Conservation (phyloP, 2,329 filamentous ascomycete genomes). For the Seiridium unicorne region DNA sequence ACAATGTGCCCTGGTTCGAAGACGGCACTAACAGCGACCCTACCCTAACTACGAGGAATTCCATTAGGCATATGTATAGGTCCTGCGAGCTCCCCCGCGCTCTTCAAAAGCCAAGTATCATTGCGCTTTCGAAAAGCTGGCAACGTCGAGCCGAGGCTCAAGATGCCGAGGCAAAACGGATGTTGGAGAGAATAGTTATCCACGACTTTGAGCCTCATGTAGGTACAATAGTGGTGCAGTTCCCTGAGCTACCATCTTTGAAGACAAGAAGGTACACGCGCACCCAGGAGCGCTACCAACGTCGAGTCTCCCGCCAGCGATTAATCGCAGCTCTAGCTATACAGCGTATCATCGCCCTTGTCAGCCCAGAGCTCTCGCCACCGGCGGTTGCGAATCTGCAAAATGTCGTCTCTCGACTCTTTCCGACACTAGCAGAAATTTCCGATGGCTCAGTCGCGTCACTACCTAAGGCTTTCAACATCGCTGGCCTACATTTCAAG, state of each 20-base stretch:
- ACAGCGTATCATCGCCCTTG: conserved; percentile 46
- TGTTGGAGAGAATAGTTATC: conserved; percentile 50
- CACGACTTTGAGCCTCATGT: conserved; percentile 44
- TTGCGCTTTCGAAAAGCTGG: conserved; percentile 57
- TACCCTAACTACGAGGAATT: conserved; percentile 77
- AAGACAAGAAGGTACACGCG: conserved; percentile 15
- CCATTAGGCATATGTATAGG: conserved; percentile 66
- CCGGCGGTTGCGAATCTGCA: conserved; percentile 43
- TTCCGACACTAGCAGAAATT: conserved; percentile 39
- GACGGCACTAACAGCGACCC: conserved; percentile 80
- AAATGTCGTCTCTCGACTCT: conserved; percentile 44
- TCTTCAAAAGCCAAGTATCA: conserved; percentile 62
- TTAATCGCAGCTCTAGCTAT: conserved; percentile 44
- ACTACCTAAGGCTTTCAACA: conserved; percentile 44
- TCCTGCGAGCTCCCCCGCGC: conserved; percentile 65
- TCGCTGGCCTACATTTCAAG: conserved; percentile 46
- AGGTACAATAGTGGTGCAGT: conserved; percentile 45
- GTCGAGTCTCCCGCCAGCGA: conserved; percentile 34
- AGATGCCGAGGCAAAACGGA: conserved; percentile 50
- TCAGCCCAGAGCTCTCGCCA: conserved; percentile 46
- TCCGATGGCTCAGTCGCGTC: conserved; percentile 5
- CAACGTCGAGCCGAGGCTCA: conserved; percentile 40
- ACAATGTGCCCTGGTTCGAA: conserved; percentile 73
- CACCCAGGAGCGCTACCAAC: conserved; percentile 17
- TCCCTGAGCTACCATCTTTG: conserved; percentile 35